Base-by-base conservation (phyloP, 169 alveolate species). In the Eimeria maxima region DNA sequence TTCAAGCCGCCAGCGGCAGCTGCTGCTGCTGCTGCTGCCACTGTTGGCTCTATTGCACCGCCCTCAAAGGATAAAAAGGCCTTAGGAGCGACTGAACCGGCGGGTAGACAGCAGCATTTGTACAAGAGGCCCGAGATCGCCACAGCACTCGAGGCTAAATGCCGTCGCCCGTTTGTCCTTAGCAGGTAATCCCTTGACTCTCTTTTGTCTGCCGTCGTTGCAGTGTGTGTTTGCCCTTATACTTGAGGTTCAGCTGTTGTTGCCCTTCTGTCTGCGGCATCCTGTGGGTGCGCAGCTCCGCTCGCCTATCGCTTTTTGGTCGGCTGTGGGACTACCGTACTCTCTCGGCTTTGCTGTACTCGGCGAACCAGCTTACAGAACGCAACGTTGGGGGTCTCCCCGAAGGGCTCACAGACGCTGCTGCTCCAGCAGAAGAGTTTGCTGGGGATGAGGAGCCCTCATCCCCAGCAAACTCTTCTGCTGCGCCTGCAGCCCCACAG, bases 251-350 rank as follows among this genome's bases (percentile, higher is more conserved):
- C 1, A 33, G 18, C 3, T 44, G 42, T 65, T n/a, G 45, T 11
- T 38, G 8, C 33, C 55, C 84, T 8, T 73, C 55, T 73, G 83
- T 24, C 5, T 73, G 45, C 81, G 1, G 87, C 63, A 16, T 84
- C 11, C 22, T 57, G 45, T 63, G 20, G 24, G 16, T 29, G 55
- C 42, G 57, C 93, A 84, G 93, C 93, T 20, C 71, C 78, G 65
- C 93, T 57, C 93, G 93, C 53, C 93, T 84, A 7, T 84, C 93
- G 16, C 93, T 84, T 38, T 84, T 84, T 38, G 93, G 93, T 27
- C 74, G 93, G 44, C 93, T 84, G 93, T 53, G 93, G 55, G 93
- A 84, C 93, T 84, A 84, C 93, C 74, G 93, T 2, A 57, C 53
- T 10, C 45, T 84, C 20, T 53, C 93, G 6, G 74, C 93, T 55